Base-by-base conservation (phyloP, 371 early-diverging fungal species). In the Rhizopus sp. region DNA sequence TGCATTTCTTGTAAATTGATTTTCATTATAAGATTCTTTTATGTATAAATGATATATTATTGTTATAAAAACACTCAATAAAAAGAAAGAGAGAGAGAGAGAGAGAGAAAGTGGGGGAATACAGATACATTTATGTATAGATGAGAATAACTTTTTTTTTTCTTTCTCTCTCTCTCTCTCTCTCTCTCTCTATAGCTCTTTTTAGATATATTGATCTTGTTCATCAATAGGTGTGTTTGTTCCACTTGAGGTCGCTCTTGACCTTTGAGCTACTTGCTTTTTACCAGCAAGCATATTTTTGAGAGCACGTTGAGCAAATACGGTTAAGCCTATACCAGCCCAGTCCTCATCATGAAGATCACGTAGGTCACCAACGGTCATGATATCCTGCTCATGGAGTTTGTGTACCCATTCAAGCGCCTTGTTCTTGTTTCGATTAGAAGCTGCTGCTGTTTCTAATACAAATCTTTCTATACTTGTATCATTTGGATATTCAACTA, bases 221-320 rank as follows among this genome's bases (percentile, higher is more conserved):
- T 68, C 68, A 53, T 68, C 63, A 32, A 68, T 51, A n/a, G 68
- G 68, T 33, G 68, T 68, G 46, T 59, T 68, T 29, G 68, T 54
- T n/a, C 68, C 68, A 40, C 60, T 68, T 5, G 60, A 62, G 17
- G 63, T 52, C 5, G 60, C 57, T 41, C 63, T 62, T 56, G 63
- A 62, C 41, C 68, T 52, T 41, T 53, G 57, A 7, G 56, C 60
- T 4, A 16, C 57, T 60, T 70, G 64, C 38, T 69, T 64, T 54
- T 73, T 84, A 31, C 90, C 90, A 61, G 80, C 73, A 9, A 90
- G 69, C 62, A 84, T 85, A 62, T 92, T 92, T 70, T 92, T 92
- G 50, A 94, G 73, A 2, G 93, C 90, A 50, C 96, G 83, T 15
- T 83, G 70, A 5, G 94, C 92, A 83, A 94, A 94, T 5, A 96